Evolutionary conservation across 768 basidiomycete species (phyloP).

Genomic region (Gelatoporia subvermispora): DNA sequence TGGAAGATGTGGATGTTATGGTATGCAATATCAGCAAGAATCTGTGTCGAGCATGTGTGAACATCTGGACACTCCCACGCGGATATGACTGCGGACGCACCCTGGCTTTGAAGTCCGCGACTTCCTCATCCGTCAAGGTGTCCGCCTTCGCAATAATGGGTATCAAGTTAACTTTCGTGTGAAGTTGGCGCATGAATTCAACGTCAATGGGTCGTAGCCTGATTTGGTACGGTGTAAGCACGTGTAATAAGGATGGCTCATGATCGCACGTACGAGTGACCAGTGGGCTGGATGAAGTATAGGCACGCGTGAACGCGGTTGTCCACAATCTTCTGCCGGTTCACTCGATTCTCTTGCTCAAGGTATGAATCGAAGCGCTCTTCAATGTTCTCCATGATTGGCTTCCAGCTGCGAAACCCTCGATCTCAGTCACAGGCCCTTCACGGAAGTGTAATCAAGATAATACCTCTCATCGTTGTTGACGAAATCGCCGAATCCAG

Average conservation of each 20-base stretch:
- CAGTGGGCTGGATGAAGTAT: conserved; percentile 98
- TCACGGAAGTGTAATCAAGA: conserved; percentile 12
- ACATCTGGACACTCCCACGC: neutral
- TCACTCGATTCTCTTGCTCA: conserved; percentile 98
- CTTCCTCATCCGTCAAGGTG: conserved; percentile 95
- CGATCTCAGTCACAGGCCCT: conserved; percentile 14
- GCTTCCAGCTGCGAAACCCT: conserved; percentile 75
- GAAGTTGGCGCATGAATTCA: conserved; percentile 97
- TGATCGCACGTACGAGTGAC: conserved; percentile 80
- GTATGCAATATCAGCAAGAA: conserved; percentile 87
- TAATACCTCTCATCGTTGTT: conserved; percentile 95
- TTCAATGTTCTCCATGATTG: conserved; percentile 97
- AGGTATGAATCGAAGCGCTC: conserved; percentile 95
- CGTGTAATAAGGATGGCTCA: conserved; percentile 2
- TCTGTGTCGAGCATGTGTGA: conserved; percentile 30
- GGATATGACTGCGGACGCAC: conserved; percentile 37
- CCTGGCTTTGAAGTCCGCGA: conserved; percentile 87
- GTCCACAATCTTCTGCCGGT: conserved; percentile 88
- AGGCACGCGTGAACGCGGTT: conserved; percentile 98
- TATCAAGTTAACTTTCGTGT: conserved; percentile 97
- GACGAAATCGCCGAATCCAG: conserved; percentile 98
- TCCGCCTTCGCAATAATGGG: conserved; percentile 98
- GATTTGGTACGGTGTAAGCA: neutral
- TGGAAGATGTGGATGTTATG: conserved; percentile 98
- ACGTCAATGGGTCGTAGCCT: conserved; percentile 98